Base-by-base conservation (phyloP, 495 filamentous ascomycete genomes). In the Aspergillus nanangensis region DNA sequence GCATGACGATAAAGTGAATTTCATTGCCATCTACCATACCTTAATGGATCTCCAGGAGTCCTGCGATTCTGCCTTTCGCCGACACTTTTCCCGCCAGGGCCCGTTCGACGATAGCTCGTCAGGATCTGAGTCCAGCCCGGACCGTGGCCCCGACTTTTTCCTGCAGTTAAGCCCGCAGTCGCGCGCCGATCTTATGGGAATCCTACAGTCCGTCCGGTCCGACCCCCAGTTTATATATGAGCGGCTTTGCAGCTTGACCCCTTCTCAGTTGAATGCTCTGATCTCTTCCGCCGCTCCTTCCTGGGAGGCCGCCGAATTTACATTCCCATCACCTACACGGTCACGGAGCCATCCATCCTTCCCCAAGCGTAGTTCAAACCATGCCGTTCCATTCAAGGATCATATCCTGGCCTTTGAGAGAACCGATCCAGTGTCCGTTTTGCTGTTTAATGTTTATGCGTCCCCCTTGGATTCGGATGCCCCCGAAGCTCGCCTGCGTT, bases 401-500 rank as follows among this genome's bases (percentile, higher is more conserved):
- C 59, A 67, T 51, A 62, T 62, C 36, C 55, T 64, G 55, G 87
- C 87, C 10, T 91, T 95, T 63, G 88, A 95, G 61, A 79, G 89
- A 52, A 87, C 88, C 61, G 90, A 96, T 62, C 82, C 89, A 21
- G 66, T 96, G 42, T 92, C 90, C 56, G 80, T 83, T 48, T 76
- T 98, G 52, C 77, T 96, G 47, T 88, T 88, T 70, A 89, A 87
- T 54, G 81, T 90, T 56, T 95, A 91, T 72, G 89, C 88, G 52
- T 60, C 69, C 3, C 69, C 67, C 5, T 32, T 71, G 62, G 87
- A 90, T 60, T 89, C 88, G 22, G 81, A 86, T 17, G 80, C 83
- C 18, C 81, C 84, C 36, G 88, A 93, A 69, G 87, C 88, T 48
- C 76, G 76, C 22, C 82, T 95, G 57, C 81, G 88, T 51, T 82